Evolutionary conservation across 2,329 filamentous ascomycete genomes (phyloP), one percentile per base, ranked within the genome.

Genomic region (Neocatenulostroma microsporum): DNA sequence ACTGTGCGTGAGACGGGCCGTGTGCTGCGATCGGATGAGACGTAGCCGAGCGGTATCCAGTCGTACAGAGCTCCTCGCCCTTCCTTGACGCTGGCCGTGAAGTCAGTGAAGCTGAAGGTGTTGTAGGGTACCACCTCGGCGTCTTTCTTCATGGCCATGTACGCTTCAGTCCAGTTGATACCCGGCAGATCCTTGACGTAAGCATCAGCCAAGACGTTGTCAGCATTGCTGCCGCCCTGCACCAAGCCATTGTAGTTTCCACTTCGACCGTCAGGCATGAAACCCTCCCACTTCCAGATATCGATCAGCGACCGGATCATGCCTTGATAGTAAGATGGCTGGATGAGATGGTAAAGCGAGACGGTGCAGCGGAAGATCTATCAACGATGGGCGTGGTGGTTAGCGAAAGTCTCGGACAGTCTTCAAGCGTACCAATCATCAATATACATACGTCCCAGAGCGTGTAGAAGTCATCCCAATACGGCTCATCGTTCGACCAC

Each of bases 381-480:
- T n/a, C n/a, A n/a, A n/a, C n/a, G n/a, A n/a, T n/a, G n/a, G n/a
- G n/a, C n/a, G n/a, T n/a, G n/a, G n/a, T n/a, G n/a, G n/a, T n/a
- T n/a, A n/a, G n/a, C n/a, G n/a, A n/a, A n/a, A n/a, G n/a, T n/a
- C n/a, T n/a, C n/a, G n/a, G n/a, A n/a, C n/a, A n/a, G n/a, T n/a
- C n/a, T n/a, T n/a, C n/a, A n/a, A n/a, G n/a, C n/a, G n/a, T n/a
- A n/a, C n/a, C n/a, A n/a, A n/a, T n/a, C n/a, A n/a, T n/a, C n/a
- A n/a, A n/a, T n/a, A n/a, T n/a, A n/a, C n/a, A n/a, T n/a, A n/a
- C n/a, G 45, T 68, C 62, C 80, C 81, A 84, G 15, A 80, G 70
- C 0, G 80, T 84, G 50, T 82, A 83, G 12, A 80, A 74, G 40
- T 84, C 80, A 40, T 82, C 76, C 49, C 81, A 84, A 50, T 82